phyloP scores from a whole-genome alignment of 192 early-diverging fungal species.

The Chytriomyces sp. region DNA sequence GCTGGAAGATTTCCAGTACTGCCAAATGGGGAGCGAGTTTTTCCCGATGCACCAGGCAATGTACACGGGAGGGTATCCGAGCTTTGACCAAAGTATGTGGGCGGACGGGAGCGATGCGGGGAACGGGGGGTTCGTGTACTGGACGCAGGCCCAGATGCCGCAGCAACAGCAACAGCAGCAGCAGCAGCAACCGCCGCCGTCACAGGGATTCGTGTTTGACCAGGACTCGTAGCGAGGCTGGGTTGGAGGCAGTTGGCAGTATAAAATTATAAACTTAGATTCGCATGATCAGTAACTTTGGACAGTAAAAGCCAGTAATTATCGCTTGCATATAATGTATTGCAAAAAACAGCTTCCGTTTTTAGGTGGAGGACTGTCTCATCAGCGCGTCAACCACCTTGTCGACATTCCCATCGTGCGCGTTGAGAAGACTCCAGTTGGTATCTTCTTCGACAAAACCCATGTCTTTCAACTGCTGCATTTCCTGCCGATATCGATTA shows the following conservation, averaged over 20 bases:
- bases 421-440: conserved; percentile 8
- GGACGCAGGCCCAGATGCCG: background rate
- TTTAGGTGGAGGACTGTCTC: background rate
- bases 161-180: background rate
- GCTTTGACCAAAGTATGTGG: background rate
- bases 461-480: conserved; percentile 34
- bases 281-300: background rate
- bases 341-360: background rate
- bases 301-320: background rate
- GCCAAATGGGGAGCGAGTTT: background rate
- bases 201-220: background rate
- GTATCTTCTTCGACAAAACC: conserved; percentile 28
- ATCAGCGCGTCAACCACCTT: conserved; percentile 21
- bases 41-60: background rate
- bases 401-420: conserved; percentile 21
- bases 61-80: background rate
- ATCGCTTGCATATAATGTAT: background rate
- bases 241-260: no score
- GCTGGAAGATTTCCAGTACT: conserved; percentile 30
- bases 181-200: background rate
- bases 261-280: background rate
- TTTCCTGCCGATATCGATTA: conserved; percentile 5
- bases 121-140: background rate
- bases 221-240: background rate
- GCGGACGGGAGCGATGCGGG: background rate